Evolutionary conservation across 768 basidiomycete genomes (phyloP).

Genomic region (Cystobasidium onofrii): DNA sequence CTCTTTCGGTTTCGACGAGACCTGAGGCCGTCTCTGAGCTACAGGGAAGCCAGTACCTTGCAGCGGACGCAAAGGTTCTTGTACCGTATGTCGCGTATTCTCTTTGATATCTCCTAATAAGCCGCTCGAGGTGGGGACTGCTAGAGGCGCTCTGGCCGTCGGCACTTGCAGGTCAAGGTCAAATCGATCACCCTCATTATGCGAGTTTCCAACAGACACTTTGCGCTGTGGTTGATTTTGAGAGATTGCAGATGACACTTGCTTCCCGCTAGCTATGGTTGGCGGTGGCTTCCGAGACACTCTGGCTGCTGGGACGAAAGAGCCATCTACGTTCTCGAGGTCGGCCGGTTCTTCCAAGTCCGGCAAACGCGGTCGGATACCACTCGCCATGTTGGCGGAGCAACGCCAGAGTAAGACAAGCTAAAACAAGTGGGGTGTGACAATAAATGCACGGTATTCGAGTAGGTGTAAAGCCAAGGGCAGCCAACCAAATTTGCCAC

Average conservation of each 20-base stretch:
- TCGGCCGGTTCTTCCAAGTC: neutral
- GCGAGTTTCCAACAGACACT: neutral
- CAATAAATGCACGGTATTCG: no score
- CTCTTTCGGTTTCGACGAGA: neutral
- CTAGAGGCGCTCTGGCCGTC: neutral
- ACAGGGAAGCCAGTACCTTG: slow-evolving; percentile 19
- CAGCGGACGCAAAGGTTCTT: neutral
- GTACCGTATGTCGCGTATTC: neutral
- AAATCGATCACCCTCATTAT: slow-evolving; percentile 6
- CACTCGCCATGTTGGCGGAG: neutral
- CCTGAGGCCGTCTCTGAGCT: neutral
- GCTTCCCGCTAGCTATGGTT: neutral
- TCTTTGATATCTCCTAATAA: slow-evolving; percentile 9
- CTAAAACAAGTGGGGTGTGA: no score
- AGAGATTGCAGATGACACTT: neutral
- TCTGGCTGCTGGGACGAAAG: neutral
- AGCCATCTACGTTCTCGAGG: neutral
- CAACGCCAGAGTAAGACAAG: no score
- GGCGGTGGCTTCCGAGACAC: neutral
- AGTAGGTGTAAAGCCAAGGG: no score
- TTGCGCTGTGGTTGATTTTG: neutral
- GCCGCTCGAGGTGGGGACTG: neutral
- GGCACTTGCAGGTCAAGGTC: slow-evolving; percentile 13
- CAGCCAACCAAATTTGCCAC: no score
- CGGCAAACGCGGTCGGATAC: neutral